Evolutionary conservation across 208 protist species (phyloP).

Genomic region (Crithidia fasciculata): DNA sequence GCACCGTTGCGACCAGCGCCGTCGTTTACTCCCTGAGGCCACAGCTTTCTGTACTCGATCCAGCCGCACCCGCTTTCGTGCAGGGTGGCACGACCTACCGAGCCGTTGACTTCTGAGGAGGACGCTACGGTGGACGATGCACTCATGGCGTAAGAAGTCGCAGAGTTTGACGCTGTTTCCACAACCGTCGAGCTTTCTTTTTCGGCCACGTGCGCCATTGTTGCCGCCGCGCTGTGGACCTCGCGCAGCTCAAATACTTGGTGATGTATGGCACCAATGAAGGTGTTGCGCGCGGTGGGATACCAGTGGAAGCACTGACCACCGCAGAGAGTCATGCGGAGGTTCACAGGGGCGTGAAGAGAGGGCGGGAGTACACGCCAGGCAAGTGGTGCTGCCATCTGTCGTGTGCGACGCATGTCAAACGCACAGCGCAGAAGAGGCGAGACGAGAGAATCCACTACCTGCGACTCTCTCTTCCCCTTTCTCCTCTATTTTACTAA

Average conservation of each 20-base stretch:
- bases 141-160: too few species aligned
- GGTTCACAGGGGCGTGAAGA: constrained; percentile 32
- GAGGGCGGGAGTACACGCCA: constrained; percentile 51
- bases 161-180: too few species aligned
- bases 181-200: too few species aligned
- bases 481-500: too few species aligned
- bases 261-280: constrained; percentile 50
- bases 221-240: not conserved
- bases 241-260: constrained; percentile 59
- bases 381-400: not conserved
- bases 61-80: not conserved
- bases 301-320: constrained; percentile 86
- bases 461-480: too few species aligned
- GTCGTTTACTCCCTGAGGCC: not conserved
- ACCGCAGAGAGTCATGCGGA: constrained; percentile 65
- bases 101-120: too few species aligned
- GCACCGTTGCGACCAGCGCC: too few species aligned
- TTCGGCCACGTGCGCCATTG: too few species aligned
- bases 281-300: constrained; percentile 46
- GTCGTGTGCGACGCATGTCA: not conserved
- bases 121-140: too few species aligned
- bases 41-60: constrained; percentile 14
- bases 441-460: too few species aligned
- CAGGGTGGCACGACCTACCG: not conserved
- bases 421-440: too few species aligned